These are phyloP conservation scores for Yamadazyma nakazawae DNA, from an alignment of 805 yeast species.

Conservation along the genomic window DNA sequence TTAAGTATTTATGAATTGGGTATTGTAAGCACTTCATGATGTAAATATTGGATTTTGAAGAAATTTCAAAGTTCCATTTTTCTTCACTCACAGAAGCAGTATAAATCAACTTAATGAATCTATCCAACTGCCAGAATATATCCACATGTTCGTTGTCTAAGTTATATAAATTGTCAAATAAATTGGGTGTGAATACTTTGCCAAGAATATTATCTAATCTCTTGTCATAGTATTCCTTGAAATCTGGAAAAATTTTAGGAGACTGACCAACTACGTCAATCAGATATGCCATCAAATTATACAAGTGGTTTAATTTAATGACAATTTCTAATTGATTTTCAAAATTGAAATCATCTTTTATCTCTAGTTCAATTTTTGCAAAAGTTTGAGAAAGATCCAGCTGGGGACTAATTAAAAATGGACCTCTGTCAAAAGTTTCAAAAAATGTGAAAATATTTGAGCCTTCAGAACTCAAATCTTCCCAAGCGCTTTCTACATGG, in stretches of 20 bases:
- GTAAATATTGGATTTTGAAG: neutral
- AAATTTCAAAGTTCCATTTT: neutral
- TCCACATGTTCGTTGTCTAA: slow-evolving; percentile 8
- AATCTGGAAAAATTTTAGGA: slow-evolving; percentile 6
- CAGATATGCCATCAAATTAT: slow-evolving; percentile 11
- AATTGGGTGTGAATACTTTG: slow-evolving; percentile 2
- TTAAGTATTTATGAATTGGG: slow-evolving; percentile 11
- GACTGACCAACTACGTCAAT: slow-evolving; percentile 8
- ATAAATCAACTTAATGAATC: slow-evolving; percentile 2
- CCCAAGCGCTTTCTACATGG: slow-evolving; percentile 1
- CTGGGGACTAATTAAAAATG: slow-evolving; percentile 7
- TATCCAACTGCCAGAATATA: slow-evolving; percentile 10
- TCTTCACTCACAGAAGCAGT: neutral
- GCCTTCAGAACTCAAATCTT: slow-evolving; percentile 13
- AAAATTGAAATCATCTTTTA: slow-evolving; percentile 11
- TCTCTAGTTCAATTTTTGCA: slow-evolving; percentile 14
- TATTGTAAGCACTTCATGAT: slow-evolving; percentile 9
- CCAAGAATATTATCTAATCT: neutral
- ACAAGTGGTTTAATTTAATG: slow-evolving; percentile 5
- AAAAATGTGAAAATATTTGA: slow-evolving; percentile 13
- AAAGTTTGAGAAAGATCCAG: slow-evolving; percentile 17
- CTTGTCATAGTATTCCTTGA: slow-evolving; percentile 8
- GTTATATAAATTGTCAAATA: slow-evolving; percentile 5
- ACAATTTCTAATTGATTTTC: neutral
- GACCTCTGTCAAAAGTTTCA: slow-evolving; percentile 7